phyloP scores from a whole-genome alignment of 176 grass and related monocot species.

The Avena sativa region DNA sequence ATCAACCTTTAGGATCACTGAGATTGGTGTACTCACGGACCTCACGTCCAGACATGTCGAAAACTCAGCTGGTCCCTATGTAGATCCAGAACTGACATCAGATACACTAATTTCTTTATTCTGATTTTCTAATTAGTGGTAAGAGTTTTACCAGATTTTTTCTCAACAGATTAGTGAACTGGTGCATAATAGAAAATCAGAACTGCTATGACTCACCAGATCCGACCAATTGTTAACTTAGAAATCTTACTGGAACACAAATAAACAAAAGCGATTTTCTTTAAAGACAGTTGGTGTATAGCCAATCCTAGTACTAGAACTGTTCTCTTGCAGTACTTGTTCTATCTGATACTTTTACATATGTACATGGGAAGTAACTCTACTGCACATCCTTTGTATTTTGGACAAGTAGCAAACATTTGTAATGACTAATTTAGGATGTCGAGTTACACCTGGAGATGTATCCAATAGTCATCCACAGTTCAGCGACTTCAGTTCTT shows the following conservation, averaged over 20 bases:
- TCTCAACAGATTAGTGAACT: background rate
- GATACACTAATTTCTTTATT: background rate
- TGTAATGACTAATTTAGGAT: background rate
- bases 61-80: background rate
- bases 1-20: constrained; percentile 94
- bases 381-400: background rate
- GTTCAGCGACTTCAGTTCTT: background rate
- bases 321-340: background rate
- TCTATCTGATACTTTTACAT: background rate
- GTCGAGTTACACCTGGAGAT: background rate
- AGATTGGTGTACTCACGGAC: constrained; percentile 99
- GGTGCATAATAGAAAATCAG: background rate
- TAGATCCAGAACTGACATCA: background rate
- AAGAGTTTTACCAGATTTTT: background rate
- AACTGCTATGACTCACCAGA: background rate
- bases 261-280: background rate
- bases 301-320: background rate
- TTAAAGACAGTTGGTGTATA: background rate
- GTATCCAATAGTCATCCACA: background rate
- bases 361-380: background rate
- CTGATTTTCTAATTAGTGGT: background rate
- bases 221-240: background rate
- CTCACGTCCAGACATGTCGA: constrained; percentile 84
- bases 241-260: background rate
- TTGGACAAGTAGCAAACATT: background rate